Base-by-base conservation (phyloP, 192 early-diverging fungal species). In the Gonapodya sp. region DNA sequence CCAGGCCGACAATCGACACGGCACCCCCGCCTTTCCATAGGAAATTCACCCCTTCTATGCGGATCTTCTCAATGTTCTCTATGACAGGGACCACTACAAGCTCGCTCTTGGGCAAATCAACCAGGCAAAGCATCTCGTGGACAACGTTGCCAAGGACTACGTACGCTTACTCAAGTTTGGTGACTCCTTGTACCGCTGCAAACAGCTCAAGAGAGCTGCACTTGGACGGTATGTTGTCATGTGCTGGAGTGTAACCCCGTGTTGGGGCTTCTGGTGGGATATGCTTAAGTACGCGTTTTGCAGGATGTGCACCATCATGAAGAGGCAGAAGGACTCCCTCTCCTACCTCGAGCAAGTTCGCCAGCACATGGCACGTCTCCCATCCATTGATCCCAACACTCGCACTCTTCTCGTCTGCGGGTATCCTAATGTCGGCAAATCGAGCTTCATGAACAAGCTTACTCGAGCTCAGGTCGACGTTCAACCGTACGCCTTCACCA, bases 41-140 rank as follows among this genome's bases (percentile, higher is more conserved):
- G 93, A 99, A 88, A 97, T 99, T 84, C 98, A 99, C 84, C 98
- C 98, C 46, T 99, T 99, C 87, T 99, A 99, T 86, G 90, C 98
- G 18, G 98, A 99, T 85, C 88, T 99, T 82, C 98, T 99, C 96
- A 99, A 99, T 89, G 97, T 99, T 35, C 92, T 99, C 79, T 99
- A 99, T 89, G 98, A 99, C 90, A 94, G 95, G 87, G 98, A 99
- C 86, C 98, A 99, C 89, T 99, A 99, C 89, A 99, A 99, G 88
- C 92, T 99, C 72, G 98, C 98, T 36, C 90, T 99, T 82, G 95
- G 94, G 36, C 98, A 99, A 86, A 94, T 99, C 86, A 97, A 96
- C 91, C 98, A 96, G 31, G 97, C 97, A 46, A 94, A 93, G 81
- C 96, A 98, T 83, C 87, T 99, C 83, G 97, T 99, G 46, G 95